Conservation (phyloP, 352 stramenopile species). For the Globisporangium acanthophoron region DNA sequence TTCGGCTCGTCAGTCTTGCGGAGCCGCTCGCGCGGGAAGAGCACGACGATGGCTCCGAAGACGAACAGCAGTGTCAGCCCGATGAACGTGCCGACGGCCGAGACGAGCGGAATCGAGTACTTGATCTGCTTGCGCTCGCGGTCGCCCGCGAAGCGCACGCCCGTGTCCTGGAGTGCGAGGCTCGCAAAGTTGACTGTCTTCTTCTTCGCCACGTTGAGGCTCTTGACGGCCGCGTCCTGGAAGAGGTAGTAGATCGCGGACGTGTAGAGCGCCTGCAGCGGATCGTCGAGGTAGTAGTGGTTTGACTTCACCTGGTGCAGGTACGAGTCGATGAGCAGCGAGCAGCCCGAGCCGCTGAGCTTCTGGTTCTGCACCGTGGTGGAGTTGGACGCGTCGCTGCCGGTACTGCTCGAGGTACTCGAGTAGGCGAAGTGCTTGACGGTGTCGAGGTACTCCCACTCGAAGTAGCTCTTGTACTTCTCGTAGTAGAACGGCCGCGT, state of each 20-base stretch:
- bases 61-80: slow-evolving; percentile 29
- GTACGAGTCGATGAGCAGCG: slow-evolving; percentile 43
- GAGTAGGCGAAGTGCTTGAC: slow-evolving; percentile 10
- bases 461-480: slow-evolving; percentile 10
- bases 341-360: slow-evolving; percentile 26
- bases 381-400: background rate
- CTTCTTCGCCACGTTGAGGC: slow-evolving; percentile 9
- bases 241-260: slow-evolving; percentile 49
- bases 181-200: background rate
- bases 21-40: slow-evolving; percentile 28
- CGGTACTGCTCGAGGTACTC: background rate
- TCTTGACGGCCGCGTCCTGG: slow-evolving; percentile 33
- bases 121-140: slow-evolving; percentile 40
- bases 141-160: slow-evolving; percentile 26
- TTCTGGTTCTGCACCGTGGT: slow-evolving; percentile 1
- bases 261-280: slow-evolving; percentile 39
- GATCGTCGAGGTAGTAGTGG: slow-evolving; percentile 32
- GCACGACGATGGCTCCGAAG: slow-evolving; percentile 19
- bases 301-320: slow-evolving; percentile 36
- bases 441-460: slow-evolving; percentile 27
- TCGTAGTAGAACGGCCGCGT: slow-evolving; percentile 15
- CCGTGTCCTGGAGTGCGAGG: slow-evolving; percentile 1
- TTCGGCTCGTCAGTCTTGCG: slow-evolving; percentile 22
- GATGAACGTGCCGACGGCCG: slow-evolving; percentile 34
- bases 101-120: slow-evolving; percentile 33